A percentile compares a stretch with the other conserved stretches of the same genome.
Evolutionary conservation across 2,329 filamentous ascomycete genomes (phyloP).

Genomic region (Phaeosphaeria sp.): DNA sequence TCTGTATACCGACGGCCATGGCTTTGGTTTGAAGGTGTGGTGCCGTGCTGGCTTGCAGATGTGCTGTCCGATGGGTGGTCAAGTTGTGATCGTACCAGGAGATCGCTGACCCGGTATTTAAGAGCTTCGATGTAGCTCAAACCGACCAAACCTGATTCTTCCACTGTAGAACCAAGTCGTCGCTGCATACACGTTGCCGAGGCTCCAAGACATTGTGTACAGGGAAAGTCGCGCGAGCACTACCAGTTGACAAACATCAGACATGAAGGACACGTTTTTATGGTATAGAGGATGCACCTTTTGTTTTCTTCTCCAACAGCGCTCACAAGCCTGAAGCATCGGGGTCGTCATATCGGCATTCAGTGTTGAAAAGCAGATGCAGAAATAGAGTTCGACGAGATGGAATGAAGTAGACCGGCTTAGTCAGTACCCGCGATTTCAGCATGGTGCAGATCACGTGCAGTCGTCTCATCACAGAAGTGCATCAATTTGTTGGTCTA

Average conservation of each 20-base stretch:
- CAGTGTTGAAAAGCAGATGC: neutral
- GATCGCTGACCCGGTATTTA: conserved; percentile 4
- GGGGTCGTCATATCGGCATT: conserved; percentile 1
- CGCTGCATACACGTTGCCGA: conserved; percentile 10
- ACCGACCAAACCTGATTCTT: neutral
- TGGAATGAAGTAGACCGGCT: neutral
- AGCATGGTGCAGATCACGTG: neutral
- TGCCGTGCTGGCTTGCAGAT: neutral
- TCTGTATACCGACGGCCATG: neutral
- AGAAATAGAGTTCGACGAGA: neutral
- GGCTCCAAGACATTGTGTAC: conserved; percentile 10
- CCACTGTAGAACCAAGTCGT: conserved; percentile 9
- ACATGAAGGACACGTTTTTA: neutral
- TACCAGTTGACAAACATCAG: neutral
- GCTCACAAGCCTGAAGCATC: conserved; percentile 19
- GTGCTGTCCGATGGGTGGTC: neutral
- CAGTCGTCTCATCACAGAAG: neutral
- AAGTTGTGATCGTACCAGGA: neutral
- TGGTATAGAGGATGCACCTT: conserved; percentile 9
- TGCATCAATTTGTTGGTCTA: neutral
- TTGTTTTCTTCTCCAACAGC: conserved; percentile 24
- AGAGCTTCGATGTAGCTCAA: conserved; percentile 10
- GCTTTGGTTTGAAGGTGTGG: neutral
- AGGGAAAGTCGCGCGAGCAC: conserved; percentile 17
- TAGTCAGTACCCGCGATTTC: neutral